Percentiles rank a stretch among this genome's conserved stretches.
phyloP scores from a whole-genome alignment of 192 early-diverging fungal genomes.

The Tieghemiomyces parasiticus region DNA sequence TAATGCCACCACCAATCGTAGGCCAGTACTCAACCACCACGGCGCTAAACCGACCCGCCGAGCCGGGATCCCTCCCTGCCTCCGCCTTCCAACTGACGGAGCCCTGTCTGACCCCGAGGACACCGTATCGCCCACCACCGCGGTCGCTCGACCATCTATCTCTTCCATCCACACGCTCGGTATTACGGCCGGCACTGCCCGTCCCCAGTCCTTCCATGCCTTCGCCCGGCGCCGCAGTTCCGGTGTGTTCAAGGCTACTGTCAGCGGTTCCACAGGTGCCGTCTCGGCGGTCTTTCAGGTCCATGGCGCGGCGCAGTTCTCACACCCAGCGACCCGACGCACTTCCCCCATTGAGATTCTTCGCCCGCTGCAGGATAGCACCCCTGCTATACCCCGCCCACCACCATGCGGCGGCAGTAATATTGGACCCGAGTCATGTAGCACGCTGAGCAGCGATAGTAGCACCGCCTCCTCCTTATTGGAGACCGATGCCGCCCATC shows the following conservation, averaged over 20 bases:
- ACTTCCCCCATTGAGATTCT: not conserved
- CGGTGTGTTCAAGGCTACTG: not conserved
- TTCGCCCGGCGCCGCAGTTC: not conserved
- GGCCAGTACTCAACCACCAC: not conserved
- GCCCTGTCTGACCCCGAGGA: not conserved
- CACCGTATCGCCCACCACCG: not conserved
- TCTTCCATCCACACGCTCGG: too few relatives aligned
- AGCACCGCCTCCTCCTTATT: not conserved
- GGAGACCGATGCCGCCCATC: not conserved
- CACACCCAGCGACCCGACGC: not conserved
- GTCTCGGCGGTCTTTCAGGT: not conserved
- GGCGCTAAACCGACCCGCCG: too few relatives aligned
- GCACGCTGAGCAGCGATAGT: too few relatives aligned
- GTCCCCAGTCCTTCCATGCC: not conserved
- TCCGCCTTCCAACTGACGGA: not conserved
- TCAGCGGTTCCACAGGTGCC: not conserved
- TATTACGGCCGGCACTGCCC: not conserved
- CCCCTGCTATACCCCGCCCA: not conserved
- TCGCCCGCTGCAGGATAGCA: not conserved
- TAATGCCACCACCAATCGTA: not conserved
- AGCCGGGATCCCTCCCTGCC: too few relatives aligned
- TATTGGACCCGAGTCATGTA: too few relatives aligned
- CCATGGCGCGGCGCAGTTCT: not conserved
- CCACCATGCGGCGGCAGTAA: not conserved
- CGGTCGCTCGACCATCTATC: not conserved